These are phyloP conservation scores for Euphorbia tirucalli DNA, from an alignment of 345 rosid genomes.

Conservation along the genomic window DNA sequence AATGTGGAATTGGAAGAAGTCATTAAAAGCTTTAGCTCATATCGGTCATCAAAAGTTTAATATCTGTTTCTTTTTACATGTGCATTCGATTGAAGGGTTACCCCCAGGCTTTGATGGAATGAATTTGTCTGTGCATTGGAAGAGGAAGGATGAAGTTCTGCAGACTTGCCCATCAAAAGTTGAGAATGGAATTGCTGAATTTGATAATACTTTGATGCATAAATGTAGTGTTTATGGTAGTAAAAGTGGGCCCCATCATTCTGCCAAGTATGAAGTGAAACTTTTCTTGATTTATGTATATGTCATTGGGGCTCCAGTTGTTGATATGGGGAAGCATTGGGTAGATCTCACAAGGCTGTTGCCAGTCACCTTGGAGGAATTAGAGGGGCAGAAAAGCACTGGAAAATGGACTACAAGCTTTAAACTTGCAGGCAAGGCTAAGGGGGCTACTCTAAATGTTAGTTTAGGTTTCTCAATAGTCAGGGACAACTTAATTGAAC, in stretches of 20 bases:
- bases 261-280: constrained; percentile 60
- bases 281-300: constrained; percentile 52
- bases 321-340: constrained; percentile 63
- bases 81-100: constrained; percentile 73
- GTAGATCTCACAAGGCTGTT: constrained; percentile 74
- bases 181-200: constrained; percentile 52
- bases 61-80: constrained; percentile 67
- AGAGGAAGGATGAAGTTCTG: constrained; percentile 61
- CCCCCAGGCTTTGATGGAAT: constrained; percentile 45
- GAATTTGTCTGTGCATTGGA: constrained; percentile 62
- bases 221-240: constrained; percentile 57
- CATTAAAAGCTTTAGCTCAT: constrained; percentile 70
- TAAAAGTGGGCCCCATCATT: constrained; percentile 50
- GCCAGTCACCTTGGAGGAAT: constrained; percentile 67
- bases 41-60: constrained; percentile 50
- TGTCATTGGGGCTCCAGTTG: constrained; percentile 39
- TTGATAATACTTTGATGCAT: constrained; percentile 64
- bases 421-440: constrained; percentile 57
- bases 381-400: constrained; percentile 51
- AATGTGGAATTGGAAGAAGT: constrained; percentile 77
- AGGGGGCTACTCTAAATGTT: constrained; percentile 63
- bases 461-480: constrained; percentile 59
- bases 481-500: constrained; percentile 25
- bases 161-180: constrained; percentile 47
- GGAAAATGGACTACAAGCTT: constrained; percentile 78